phyloP scores from a whole-genome alignment of 129 eudicot species.

The Escallonia herrerae region DNA sequence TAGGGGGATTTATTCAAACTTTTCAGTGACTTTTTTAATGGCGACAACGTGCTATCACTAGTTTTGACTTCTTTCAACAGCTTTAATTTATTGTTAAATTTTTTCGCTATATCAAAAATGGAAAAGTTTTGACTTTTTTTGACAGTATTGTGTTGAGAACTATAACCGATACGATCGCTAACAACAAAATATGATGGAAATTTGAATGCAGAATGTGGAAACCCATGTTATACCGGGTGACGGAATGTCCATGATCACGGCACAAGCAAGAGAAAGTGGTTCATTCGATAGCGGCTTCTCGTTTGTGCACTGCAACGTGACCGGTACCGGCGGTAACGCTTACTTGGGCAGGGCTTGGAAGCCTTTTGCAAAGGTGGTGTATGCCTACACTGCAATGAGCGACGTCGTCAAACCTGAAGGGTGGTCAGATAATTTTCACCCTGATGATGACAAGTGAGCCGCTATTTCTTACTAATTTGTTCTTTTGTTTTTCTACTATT shows the following conservation, averaged over 20 bases:
- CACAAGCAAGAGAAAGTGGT: slow-evolving; percentile 44
- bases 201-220: slow-evolving; percentile 40
- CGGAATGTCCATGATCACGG: slow-evolving; percentile 36
- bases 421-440: slow-evolving; percentile 40
- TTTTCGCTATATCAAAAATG: background rate
- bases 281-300: slow-evolving; percentile 32
- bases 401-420: slow-evolving; percentile 54
- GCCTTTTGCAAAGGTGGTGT: slow-evolving; percentile 41
- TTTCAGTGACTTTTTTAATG: no score
- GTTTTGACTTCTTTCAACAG: background rate
- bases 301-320: slow-evolving; percentile 51
- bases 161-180: no score
- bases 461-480: background rate
- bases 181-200: no score
- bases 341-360: slow-evolving; percentile 64
- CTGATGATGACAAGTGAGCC: slow-evolving; percentile 28
- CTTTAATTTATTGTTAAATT: background rate
- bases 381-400: slow-evolving; percentile 39
- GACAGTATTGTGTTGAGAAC: no score
- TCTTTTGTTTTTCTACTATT: background rate
- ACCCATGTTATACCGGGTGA: slow-evolving; percentile 47
- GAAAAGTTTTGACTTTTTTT: background rate
- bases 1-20: no score
- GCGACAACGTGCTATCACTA: no score
- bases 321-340: slow-evolving; percentile 45